phyloP scores from a whole-genome alignment of 1,284 basidiomycete genomes.

The Malassezia arunalokei region DNA sequence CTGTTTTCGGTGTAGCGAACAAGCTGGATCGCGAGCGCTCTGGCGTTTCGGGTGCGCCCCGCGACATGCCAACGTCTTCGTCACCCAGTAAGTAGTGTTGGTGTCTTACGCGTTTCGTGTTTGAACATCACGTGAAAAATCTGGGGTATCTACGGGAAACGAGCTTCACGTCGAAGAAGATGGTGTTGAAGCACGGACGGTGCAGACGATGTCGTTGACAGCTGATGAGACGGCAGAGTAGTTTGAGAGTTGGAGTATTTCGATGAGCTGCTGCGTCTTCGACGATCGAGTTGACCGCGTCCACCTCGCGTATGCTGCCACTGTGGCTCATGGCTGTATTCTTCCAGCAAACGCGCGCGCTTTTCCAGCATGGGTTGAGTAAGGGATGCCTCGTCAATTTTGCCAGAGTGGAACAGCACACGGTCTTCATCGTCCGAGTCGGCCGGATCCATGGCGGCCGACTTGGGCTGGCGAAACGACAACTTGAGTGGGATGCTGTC shows the following conservation, averaged over 20 bases:
- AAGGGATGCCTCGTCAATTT: neutral
- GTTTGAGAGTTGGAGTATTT: neutral
- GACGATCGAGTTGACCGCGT: conserved; percentile 9
- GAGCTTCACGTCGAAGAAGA: conserved; percentile 11
- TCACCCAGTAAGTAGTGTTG: neutral
- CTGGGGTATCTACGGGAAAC: conserved; percentile 2
- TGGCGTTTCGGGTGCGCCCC: neutral
- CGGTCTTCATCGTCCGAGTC: conserved; percentile 6
- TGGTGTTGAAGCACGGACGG: conserved; percentile 8
- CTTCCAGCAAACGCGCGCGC: conserved; percentile 8
- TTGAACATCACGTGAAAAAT: conserved; percentile 4
- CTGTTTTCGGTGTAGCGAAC: neutral
- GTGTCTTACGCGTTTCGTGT: neutral
- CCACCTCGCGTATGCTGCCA: conserved; percentile 15
- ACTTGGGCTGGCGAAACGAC: neutral
- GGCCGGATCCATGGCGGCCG: neutral
- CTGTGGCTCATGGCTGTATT: conserved; percentile 15
- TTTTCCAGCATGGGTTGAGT: conserved; percentile 2
- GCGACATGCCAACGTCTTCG: neutral
- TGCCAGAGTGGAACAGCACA: conserved; percentile 4
- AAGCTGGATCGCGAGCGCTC: neutral
- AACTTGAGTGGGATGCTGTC: neutral
- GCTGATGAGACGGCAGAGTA: neutral
- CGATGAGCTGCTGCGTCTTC: neutral
- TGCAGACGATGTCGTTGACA: neutral